Evolutionary conservation across 305 asterid species (phyloP), one percentile per base, ranked within the genome.

Genomic region (Plantago lanceolata): DNA sequence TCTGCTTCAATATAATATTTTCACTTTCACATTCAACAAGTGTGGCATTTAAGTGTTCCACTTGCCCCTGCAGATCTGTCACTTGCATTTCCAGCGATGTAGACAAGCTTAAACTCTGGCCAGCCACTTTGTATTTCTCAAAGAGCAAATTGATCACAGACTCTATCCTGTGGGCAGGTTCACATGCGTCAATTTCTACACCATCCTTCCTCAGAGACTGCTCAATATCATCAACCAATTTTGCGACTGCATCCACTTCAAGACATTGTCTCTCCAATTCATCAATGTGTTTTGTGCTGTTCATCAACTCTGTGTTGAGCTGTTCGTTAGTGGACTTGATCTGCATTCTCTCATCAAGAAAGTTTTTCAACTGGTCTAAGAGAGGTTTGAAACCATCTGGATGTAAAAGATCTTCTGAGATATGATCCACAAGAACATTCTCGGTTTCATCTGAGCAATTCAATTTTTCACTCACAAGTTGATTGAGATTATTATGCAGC

Each of bases 21-120:
- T 90, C 95, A 78, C 76, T 85, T 78, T 86, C 96, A 77, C 75
- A 71, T 56, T 83, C 84, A 62, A 78, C 64, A 63, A 79, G 81
- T 57, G 70, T 65, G 65, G 77, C 47, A 77, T 74, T 74, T 67
- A 90, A 78, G 68, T 73, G 79, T 63, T 90, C 89, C 65, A 81
- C 71, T 76, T 84, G 88, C 67, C 67, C 87, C 65, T 60, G 75
- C 70, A 90, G 72, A 53, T 61, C 87, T 74, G 70, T 75, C 65
- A 78, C 73, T 74, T 84, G 85, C 85, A 81, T 74, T 73, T 84
- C 85, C 72, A 63, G 77, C 57, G 85, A 73, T 57, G 80, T 71
- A 57, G 76, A 76, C 78, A 81, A 66, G 76, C 81, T 79, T 75
- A 73, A 67, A 62, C 78, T 63, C 71, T 77, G 84, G 24, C 65